Evolutionary conservation across 148 eudicot genomes (phyloP), one percentile per base, ranked within the genome.

Genomic region (Rhododendron mucronatum): DNA sequence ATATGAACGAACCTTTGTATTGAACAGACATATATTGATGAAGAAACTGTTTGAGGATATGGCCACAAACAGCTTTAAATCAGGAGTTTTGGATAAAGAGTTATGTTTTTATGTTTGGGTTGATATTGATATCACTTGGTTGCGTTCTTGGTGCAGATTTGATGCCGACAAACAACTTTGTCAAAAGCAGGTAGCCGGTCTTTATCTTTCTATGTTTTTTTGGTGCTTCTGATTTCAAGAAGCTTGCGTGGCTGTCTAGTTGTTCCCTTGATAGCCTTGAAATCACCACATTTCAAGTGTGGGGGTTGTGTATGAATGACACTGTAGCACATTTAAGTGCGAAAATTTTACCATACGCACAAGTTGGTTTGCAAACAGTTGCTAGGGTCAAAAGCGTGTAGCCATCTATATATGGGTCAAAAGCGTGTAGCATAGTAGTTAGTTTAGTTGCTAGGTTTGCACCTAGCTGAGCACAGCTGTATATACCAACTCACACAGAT

Each of bases 101-200:
- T 53, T 53, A 12, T 53, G 57, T 13, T 53, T 12, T 53, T 39
- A 14, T 53, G 57, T 53, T 48, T 35, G 10, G 63, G 73, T 59
- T 83, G 53, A 61, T 61, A 71, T 65, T 59, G 48, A 51, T 63
- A 26, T 80, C n/a, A 67, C 79, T 45, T 89, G 75, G 76, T 88
- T 28, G 80, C 20, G 3, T 41, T 5, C 4, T 82, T 59, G 59
- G 47, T 90, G 88, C 94, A 95, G 98, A 57, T 96, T 96, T 81
- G 99, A 96, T 96, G 99, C 97, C 97, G 39, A 96, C 99, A 50
- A 92, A 94, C 90, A 92, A 92, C 87, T 96, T 85, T 88, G 94
- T 93, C 23, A 98, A 96, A 87, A 95, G 98, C 98, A 96, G 99
- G 99, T 96, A 90, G 35, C 9, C 41, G 41, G 12, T 79, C 33